Evolutionary conservation across 2,329 filamentous ascomycete species (phyloP).

Genomic region (Zasmidium citrigriseum): DNA sequence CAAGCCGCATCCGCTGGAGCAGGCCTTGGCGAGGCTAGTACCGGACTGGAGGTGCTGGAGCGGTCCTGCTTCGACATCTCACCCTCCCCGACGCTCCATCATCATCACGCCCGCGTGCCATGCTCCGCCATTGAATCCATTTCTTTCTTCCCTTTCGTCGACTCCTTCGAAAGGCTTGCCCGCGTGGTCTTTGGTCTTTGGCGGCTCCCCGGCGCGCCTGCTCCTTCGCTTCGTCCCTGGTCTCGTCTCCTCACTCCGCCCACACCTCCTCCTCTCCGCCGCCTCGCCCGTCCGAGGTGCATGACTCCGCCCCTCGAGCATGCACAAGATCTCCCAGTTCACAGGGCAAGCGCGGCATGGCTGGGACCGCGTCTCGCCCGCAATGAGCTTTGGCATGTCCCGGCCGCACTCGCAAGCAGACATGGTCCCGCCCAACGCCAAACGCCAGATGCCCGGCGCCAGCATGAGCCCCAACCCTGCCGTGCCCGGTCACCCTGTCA

Average conservation of each 20-base stretch:
- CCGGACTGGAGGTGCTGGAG: no score
- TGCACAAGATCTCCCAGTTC: slow-evolving; percentile 71
- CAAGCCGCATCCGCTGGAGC: no score
- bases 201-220: not conserved
- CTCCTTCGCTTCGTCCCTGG: slow-evolving; percentile 1
- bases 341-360: slow-evolving; percentile 67
- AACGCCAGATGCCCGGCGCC: slow-evolving; percentile 54
- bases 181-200: not conserved
- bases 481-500: slow-evolving; percentile 74
- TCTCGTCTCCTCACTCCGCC: slow-evolving; percentile 13
- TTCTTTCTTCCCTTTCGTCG: slow-evolving; percentile 1
- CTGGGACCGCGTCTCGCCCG: slow-evolving; percentile 63
- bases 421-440: slow-evolving; percentile 39
- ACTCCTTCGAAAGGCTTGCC: not conserved
- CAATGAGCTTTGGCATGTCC: slow-evolving; percentile 62
- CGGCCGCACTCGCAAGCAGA: slow-evolving; percentile 48
- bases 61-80: not conserved
- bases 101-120: not conserved
- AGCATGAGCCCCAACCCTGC: slow-evolving; percentile 57
- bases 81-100: not conserved
- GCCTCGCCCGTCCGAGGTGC: slow-evolving; percentile 15
- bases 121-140: not conserved
- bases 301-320: slow-evolving; percentile 36
- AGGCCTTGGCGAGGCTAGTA: no score
- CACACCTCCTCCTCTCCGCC: slow-evolving; percentile 13